These are phyloP conservation scores for Trypethelium eluteriae DNA, from an alignment of 495 filamentous ascomycete genomes.

Conservation along the genomic window DNA sequence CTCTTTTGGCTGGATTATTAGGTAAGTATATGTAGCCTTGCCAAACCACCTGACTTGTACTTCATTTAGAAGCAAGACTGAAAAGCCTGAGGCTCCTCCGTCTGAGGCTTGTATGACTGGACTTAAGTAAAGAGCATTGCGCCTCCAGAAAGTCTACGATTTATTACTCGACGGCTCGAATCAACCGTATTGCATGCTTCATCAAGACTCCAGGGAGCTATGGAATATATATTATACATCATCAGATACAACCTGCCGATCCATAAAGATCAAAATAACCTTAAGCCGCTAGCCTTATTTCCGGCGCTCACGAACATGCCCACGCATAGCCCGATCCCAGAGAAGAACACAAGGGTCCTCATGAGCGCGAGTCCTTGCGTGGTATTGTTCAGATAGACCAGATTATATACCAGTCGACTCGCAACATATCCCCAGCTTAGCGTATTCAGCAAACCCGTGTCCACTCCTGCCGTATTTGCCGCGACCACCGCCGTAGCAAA, in stretches of 20 bases:
- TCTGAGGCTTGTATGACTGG: too few species aligned
- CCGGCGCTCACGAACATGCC: constrained; percentile 42
- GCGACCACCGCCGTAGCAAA: constrained; percentile 46
- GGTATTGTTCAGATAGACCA: constrained; percentile 37
- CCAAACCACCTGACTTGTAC: too few species aligned
- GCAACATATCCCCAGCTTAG: constrained; percentile 39
- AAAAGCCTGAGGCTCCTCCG: too few species aligned
- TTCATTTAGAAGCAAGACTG: too few species aligned
- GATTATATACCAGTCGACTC: constrained; percentile 40
- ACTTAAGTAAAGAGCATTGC: too few species aligned
- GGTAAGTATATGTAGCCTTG: too few species aligned
- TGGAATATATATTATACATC: too few species aligned
- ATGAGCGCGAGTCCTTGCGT: constrained; percentile 33
- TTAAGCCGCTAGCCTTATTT: constrained; percentile 12
- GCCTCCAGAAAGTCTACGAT: too few species aligned
- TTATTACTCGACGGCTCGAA: too few species aligned
- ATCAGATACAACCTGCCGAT: too few species aligned
- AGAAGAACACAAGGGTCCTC: constrained; percentile 38
- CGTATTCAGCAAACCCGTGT: constrained; percentile 34
- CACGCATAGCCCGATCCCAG: constrained; percentile 30
- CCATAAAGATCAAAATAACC: constrained; percentile 14
- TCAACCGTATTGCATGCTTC: background rate
- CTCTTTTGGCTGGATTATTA: too few species aligned
- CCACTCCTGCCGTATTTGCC: constrained; percentile 40
- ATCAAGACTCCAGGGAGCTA: background rate